Percentiles rank a stretch among this genome's conserved stretches.
Conservation (phyloP, 495 filamentous ascomycete genomes). For the Durotheca rogersii region DNA sequence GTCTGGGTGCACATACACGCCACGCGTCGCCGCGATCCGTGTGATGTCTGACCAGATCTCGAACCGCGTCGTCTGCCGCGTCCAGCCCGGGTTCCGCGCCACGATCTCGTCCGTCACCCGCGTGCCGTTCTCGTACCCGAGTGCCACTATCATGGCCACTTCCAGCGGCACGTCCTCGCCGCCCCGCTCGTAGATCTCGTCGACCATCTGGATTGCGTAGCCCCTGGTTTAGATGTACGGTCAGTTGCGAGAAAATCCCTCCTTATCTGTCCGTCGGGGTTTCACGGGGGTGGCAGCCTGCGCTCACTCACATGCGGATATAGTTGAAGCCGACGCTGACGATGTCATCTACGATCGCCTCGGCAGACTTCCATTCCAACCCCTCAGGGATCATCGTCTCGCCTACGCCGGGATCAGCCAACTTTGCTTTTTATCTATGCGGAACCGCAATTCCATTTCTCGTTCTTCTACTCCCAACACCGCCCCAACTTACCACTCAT, state of each 20-base stretch:
- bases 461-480: neutral
- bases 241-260: no score
- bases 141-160: conserved; percentile 44
- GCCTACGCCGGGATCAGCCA: conserved; percentile 25
- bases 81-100: conserved; percentile 48
- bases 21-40: conserved; percentile 42
- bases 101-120: conserved; percentile 45
- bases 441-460: no score
- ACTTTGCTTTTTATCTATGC: no score
- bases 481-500: conserved; percentile 28
- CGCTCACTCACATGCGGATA: conserved; percentile 48
- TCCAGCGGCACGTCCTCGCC: conserved; percentile 49
- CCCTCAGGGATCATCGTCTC: conserved; percentile 62
- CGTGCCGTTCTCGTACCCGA: conserved; percentile 49
- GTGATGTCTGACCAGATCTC: conserved; percentile 47
- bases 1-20: conserved; percentile 57
- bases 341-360: conserved; percentile 50
- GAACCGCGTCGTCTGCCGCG: conserved; percentile 45
- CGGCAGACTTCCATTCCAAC: conserved; percentile 53
- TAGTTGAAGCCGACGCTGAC: conserved; percentile 52
- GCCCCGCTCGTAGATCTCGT: conserved; percentile 53
- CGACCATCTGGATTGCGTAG: conserved; percentile 59
- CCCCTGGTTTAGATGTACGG: conserved; percentile 33
- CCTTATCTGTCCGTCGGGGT: no score
- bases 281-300: no score